Conservation (phyloP, 768 basidiomycete species). For the Sarcodon sp. region DNA sequence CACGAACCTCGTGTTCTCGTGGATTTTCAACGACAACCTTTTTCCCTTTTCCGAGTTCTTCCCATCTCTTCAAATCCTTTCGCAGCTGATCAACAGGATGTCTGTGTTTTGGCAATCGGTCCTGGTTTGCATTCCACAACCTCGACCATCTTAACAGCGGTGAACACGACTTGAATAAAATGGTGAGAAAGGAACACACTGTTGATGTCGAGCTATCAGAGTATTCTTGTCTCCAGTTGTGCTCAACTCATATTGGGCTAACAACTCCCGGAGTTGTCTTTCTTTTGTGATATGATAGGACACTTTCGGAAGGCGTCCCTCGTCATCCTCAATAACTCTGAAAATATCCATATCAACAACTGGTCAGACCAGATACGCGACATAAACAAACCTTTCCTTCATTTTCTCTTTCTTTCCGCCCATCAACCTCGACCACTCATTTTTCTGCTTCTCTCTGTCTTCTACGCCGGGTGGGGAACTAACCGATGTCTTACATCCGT, state of each 20-base stretch:
- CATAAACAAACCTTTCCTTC: neutral
- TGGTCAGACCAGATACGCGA: neutral
- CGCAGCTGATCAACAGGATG: constrained; percentile 34
- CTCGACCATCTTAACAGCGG: constrained; percentile 46
- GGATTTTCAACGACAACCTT: neutral
- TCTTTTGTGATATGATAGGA: constrained; percentile 57
- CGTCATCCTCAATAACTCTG: constrained; percentile 13
- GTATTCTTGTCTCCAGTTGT: constrained; percentile 35
- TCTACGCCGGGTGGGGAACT: constrained; percentile 8
- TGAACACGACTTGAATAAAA: neutral
- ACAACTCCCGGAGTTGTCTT: constrained; percentile 41
- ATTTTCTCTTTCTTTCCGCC: neutral
- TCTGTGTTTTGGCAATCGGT: constrained; percentile 32
- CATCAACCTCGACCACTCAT: constrained; percentile 7
- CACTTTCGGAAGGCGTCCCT: constrained; percentile 43
- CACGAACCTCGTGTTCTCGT: neutral
- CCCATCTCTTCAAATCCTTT: constrained; percentile 44
- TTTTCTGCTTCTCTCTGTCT: constrained; percentile 25
- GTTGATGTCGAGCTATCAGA: constrained; percentile 45
- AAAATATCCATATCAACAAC: neutral
- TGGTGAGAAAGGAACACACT: constrained; percentile 20
- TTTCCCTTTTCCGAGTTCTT: constrained; percentile 18
- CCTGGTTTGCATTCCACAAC: constrained; percentile 60
- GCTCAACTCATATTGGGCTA: constrained; percentile 36
- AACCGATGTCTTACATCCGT: constrained; percentile 27